phyloP scores from a whole-genome alignment of 1,284 basidiomycete genomes.

The Trichosporon asahii region DNA sequence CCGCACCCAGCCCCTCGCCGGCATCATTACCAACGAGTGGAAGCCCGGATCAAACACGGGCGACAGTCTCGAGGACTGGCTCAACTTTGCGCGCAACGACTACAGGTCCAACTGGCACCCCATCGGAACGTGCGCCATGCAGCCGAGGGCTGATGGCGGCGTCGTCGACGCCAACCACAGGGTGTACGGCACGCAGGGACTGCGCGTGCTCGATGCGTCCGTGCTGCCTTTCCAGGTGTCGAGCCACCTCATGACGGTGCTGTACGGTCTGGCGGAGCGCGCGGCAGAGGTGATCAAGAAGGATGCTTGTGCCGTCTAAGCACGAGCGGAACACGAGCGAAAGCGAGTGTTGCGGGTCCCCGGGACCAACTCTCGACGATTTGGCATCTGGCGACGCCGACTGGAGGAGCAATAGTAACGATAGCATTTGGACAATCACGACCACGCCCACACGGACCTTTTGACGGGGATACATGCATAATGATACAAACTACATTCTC shows the following conservation, averaged over 20 bases:
- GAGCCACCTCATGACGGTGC: slow-evolving; percentile 41
- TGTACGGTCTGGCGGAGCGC: slow-evolving; percentile 46
- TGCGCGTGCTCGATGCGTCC: slow-evolving; percentile 56
- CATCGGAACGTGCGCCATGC: slow-evolving; percentile 63
- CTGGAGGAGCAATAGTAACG: too few relatives aligned
- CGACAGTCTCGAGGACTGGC: slow-evolving; percentile 45
- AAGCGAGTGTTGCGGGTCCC: background rate
- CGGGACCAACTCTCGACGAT: too few relatives aligned
- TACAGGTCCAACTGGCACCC: slow-evolving; percentile 52
- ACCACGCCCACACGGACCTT: background rate
- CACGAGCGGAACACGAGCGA: background rate
- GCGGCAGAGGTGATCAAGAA: slow-evolving; percentile 43
- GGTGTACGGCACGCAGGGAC: slow-evolving; percentile 51
- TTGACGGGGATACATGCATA: background rate
- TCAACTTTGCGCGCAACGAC: slow-evolving; percentile 41
- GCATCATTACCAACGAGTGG: slow-evolving; percentile 38
- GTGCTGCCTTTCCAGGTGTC: slow-evolving; percentile 54
- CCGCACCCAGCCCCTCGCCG: slow-evolving; percentile 19
- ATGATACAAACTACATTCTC: background rate
- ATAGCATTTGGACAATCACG: background rate
- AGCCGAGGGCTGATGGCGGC: slow-evolving; percentile 60
- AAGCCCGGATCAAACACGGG: slow-evolving; percentile 41
- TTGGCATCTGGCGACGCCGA: too few relatives aligned
- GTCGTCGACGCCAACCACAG: slow-evolving; percentile 53
- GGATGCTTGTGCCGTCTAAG: slow-evolving; percentile 16